These are phyloP conservation scores for Pontederia paniculata DNA, from an alignment of 176 grass and related monocot genomes.

Conservation along the genomic window DNA sequence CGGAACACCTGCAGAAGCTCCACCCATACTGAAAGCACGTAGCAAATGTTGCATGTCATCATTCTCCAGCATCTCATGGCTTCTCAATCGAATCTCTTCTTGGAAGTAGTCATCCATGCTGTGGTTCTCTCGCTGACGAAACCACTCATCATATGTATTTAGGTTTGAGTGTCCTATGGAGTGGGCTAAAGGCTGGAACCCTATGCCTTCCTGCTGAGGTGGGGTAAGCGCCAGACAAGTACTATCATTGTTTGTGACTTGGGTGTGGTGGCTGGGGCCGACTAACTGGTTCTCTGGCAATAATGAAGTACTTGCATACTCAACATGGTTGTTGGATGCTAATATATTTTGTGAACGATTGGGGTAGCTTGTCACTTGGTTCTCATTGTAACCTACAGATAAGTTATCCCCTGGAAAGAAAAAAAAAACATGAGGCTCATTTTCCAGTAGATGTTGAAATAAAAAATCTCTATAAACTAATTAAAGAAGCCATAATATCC, in stretches of 20 bases:
- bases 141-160: conserved; percentile 39
- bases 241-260: conserved; percentile 29
- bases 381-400: conserved; percentile 28
- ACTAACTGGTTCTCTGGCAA: conserved; percentile 34
- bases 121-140: conserved; percentile 22
- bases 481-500: no score
- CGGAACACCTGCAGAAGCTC: conserved; percentile 25
- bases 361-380: conserved; percentile 34
- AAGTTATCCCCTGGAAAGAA: conserved; percentile 30
- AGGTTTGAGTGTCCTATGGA: conserved; percentile 26
- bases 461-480: no score
- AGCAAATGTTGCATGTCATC: conserved; percentile 89
- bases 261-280: conserved; percentile 30
- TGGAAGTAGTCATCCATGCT: conserved; percentile 55
- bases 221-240: conserved; percentile 35
- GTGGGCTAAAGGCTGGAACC: conserved; percentile 30
- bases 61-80: conserved; percentile 75
- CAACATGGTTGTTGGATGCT: conserved; percentile 28
- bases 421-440: neutral
- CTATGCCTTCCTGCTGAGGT: conserved; percentile 34
- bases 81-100: conserved; percentile 65
- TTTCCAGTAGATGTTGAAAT: neutral
- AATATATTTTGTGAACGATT: conserved; percentile 18
- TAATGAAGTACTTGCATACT: conserved; percentile 37
- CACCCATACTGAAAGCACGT: conserved; percentile 50